Base-by-base conservation (phyloP, 2,329 filamentous ascomycete genomes). In the Sphaerostilbella broomeana region DNA sequence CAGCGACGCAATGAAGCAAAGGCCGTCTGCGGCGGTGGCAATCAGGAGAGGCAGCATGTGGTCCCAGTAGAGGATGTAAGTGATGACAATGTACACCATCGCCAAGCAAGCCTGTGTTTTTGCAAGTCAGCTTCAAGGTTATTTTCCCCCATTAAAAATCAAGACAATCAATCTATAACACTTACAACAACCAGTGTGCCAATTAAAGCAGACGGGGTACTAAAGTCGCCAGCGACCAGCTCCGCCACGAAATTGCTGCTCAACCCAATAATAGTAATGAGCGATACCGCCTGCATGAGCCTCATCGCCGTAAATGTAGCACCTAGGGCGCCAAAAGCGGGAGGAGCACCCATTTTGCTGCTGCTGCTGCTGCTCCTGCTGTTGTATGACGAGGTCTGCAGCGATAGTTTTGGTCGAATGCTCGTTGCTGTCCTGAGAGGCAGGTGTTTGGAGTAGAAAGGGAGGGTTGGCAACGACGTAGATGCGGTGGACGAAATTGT, bases 11-110 rank as follows among this genome's bases (percentile, higher is more conserved):
- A 94, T 73, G 39, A 92, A 74, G 29, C 92, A 73, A 24, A 79
- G 58, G 4, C 69, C 60, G 61, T 95, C 89, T 35, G 83, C 64
- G 10, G 61, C 75, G 1, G 79, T 72, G 34, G 74, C 73, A 62
- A 86, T 70, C 40, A 89, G 73, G 46, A 88, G 79, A 5, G 86
- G 84, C 10, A 89, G 81, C 48, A 86, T 74, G 50, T 77, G 72
- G 58, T 89, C 85, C 51, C 80, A 72, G 63, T 87, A 90, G 49
- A 89, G 83, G 58, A 94, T 87, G 65, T 84, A 83, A 13, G 84
- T 82, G 51, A 94, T 81, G 51, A 75, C 73, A 48, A 81, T 77
- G 70, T 95, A 95, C 44, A 95, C 74, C 5, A 81, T 75, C 8
- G 85, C 81, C 43, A 92, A 79, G 63, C 77, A 84, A 20, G 85